Conservation (phyloP, 1,139 yeast species). For the Yarrowia galli region DNA sequence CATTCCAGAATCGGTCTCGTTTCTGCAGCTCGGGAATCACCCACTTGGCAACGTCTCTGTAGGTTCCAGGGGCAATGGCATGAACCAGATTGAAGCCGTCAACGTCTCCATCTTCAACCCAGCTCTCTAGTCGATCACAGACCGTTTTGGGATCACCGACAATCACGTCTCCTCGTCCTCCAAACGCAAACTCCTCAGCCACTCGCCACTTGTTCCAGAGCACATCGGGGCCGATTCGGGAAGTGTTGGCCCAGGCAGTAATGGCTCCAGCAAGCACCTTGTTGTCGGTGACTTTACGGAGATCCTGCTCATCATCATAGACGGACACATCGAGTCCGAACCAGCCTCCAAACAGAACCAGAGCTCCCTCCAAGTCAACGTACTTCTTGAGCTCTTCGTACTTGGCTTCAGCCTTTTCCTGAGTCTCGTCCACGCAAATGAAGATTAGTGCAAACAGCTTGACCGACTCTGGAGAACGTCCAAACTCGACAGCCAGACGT, state of each 20-base stretch:
- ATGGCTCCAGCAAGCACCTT: slow-evolving; percentile 47
- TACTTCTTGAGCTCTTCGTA: slow-evolving; percentile 44
- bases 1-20: slow-evolving; percentile 52
- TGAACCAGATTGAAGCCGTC: slow-evolving; percentile 54
- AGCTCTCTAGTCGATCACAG: slow-evolving; percentile 51
- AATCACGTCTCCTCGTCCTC: slow-evolving; percentile 50
- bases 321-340: slow-evolving; percentile 50
- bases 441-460: slow-evolving; percentile 48
- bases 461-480: slow-evolving; percentile 48
- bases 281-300: slow-evolving; percentile 46
- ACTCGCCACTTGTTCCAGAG: slow-evolving; percentile 48
- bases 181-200: slow-evolving; percentile 49
- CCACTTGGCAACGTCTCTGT: slow-evolving; percentile 51
- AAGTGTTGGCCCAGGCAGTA: slow-evolving; percentile 44
- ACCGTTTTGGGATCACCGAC: slow-evolving; percentile 45
- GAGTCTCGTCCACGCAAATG: slow-evolving; percentile 49
- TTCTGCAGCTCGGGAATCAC: slow-evolving; percentile 51
- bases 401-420: slow-evolving; percentile 50
- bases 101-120: slow-evolving; percentile 51
- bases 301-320: slow-evolving; percentile 50
- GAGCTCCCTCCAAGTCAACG: slow-evolving; percentile 50
- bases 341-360: slow-evolving; percentile 52
- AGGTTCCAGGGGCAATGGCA: slow-evolving; percentile 51
- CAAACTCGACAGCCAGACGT: slow-evolving; percentile 41
- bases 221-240: slow-evolving; percentile 44